Base-by-base conservation (phyloP, 441 rosid species). In the Erodium texanum region DNA sequence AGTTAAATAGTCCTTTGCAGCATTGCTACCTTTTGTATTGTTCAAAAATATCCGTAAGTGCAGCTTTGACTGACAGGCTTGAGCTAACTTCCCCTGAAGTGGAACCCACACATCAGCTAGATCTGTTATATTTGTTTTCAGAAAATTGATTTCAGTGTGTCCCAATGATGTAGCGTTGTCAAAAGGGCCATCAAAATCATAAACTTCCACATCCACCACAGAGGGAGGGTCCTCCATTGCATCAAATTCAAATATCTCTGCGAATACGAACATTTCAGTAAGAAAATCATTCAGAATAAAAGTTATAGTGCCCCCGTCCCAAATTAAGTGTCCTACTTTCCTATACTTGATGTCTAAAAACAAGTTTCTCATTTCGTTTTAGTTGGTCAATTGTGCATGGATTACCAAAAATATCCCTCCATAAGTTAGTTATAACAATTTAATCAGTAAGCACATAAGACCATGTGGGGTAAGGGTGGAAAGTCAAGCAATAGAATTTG, bases 161-260 rank as follows among this genome's bases (percentile, higher is more conserved):
- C 99, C 99, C 67, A 91, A 63, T 69, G 93, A 94, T 64, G 83
- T 87, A 75, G 97, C 87, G 75, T 91, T 96, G 72, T 84, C 89
- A 73, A 89, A 89, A 70, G 97, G 97, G 67, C 99, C 97, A 64
- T 94, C 96, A 71, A 94, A 91, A 82, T 94, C 96, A 38, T 77
- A 93, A 71, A 94, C 90, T 81, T 94, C 97, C 75, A 94, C 83
- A 68, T 86, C 96, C 70, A 91, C 86, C 76, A 84, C 83, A 41
- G 99, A 91, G 70, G 97, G 99, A 76, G 96, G 99, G 67, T 91
- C 99, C 34, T 88, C 89, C 97, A 89, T 94, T 5, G 99, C 96
- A 83, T 94, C 93, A 69, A 91, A 94, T 77, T 94, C 97, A 81
- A 91, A 91, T 76, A 94, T 94, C 86, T 90, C 99, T 93, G 90